Conservation (phyloP, 345 rosid genomes). For the Salix udensis region DNA sequence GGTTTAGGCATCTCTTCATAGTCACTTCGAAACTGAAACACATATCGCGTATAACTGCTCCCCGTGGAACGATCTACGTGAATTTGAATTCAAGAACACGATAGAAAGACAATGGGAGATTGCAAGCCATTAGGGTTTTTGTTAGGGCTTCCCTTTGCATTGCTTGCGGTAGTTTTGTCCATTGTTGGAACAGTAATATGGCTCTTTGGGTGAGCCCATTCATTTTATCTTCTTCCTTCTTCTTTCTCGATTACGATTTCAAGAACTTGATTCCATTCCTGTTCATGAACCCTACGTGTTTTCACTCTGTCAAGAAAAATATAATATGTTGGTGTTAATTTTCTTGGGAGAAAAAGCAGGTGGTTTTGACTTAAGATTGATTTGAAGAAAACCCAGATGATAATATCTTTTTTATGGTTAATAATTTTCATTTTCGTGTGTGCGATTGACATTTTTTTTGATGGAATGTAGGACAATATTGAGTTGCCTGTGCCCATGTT, state of each 20-base stretch:
- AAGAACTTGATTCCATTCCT: background rate
- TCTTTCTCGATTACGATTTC: background rate
- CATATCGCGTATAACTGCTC: background rate
- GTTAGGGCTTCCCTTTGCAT: constrained; percentile 33
- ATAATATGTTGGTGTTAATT: background rate
- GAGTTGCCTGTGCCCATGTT: constrained; percentile 88
- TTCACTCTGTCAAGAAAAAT: background rate
- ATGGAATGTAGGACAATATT: constrained; percentile 43
- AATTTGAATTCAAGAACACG: background rate
- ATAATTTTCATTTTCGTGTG: background rate
- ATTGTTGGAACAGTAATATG: constrained; percentile 25
- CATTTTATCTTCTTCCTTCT: background rate
- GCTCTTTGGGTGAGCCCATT: constrained; percentile 26
- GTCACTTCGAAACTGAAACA: background rate
- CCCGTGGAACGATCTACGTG: background rate
- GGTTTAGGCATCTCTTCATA: background rate
- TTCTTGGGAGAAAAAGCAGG: background rate
- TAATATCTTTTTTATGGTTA: background rate
- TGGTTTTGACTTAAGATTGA: background rate
- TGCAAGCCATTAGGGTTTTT: constrained; percentile 39
- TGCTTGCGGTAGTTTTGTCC: constrained; percentile 23
- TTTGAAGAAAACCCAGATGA: background rate
- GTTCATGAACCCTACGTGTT: too few species aligned
- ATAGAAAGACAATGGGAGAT: constrained; percentile 6
- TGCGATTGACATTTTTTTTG: background rate